Base-by-base conservation (phyloP, 2,329 filamentous ascomycete species). In the Diaporthe velutina region DNA sequence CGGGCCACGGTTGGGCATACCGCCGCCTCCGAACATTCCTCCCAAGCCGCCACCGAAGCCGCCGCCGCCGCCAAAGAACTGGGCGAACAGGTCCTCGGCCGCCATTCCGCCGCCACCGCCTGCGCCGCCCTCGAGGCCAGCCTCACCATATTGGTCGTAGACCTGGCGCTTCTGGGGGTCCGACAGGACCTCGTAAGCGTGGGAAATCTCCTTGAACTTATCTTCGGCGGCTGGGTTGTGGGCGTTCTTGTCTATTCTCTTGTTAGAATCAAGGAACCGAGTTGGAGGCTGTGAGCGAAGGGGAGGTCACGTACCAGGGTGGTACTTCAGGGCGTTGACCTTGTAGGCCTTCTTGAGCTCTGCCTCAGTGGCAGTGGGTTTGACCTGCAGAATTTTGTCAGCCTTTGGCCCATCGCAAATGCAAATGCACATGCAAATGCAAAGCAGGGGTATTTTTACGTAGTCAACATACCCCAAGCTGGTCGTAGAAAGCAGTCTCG, bases 101-200 rank as follows among this genome's bases (percentile, higher is more conserved):
- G 94, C 95, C 95, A 98, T 98, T 82, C 95, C 95, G 77, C 91
- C 90, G 75, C 89, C 92, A 76, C 90, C 93, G 75, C 91, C 94
- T 72, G 89, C 94, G 80, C 94, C 96, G 79, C 96, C 96, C 83
- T 98, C 96, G 68, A 99, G 91, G 77, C 97, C 97, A 81, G 97
- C 95, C 87, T 99, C 96, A 79, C 97, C 97, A 93, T 97, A 98
- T 85, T 98, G 95, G 82, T 99, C 97, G 85, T 99, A 99, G 77
- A 98, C 83, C 80, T 92, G 86, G 82, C 97, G 95, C 90, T 98
- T 98, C 85, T 98, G 94, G 52, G 94, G 84, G 83, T 99, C 97
- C 80, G 94, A 97, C 25, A 99, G 92, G 79, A 97, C 90, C 88
- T 99, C 97, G 86, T 98, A 99, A 76, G 97, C 97, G 82, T 96